Base-by-base conservation (phyloP, 768 basidiomycete genomes). In the Leccinum uliginosum region DNA sequence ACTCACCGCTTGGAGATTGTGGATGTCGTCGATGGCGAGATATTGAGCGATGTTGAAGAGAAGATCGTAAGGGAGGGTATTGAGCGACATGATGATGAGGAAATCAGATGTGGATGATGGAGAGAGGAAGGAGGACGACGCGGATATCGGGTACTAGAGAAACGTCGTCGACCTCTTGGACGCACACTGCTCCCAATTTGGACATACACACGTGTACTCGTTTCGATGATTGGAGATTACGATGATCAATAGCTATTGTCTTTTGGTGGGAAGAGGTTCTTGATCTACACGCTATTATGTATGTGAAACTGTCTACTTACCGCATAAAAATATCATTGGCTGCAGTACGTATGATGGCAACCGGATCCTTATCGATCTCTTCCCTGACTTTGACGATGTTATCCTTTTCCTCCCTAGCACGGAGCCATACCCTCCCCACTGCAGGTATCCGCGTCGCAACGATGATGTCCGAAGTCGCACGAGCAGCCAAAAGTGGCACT, bases 51-150 rank as follows among this genome's bases (percentile, higher is more conserved):
- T 81, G 73, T 85, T 84, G 55, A 89, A 78, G 45, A 89, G 67
- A 19, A 89, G 74, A 73, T 89, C 87, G 69, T 87, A 87, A 0
- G 87, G 87, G 19, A 89, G 74, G 5, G 73, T 75, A 58, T 70
- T 67, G 51, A 80, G 65, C 12, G 72, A 71, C 65, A 73, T 71
- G 57, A 32, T 71, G 57, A 32, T 4, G 26, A 29, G 21, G 3
- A 2, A 45, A n/a, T 14, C 44, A 27, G 14, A 32, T 32, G 30
- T 32, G 30, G 30, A 32, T 32, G 19, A n/a, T 50, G 6, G 34
- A 26, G 21, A 44, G 56, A n/a, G n/a, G n/a, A n/a, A n/a, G 34
- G 54, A 53, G 24, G 44, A 8, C 14, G 46, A 53, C 54, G 24
- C 54, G 45, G 56, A 58, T 59, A 60, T 43, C 35, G 47, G 50